phyloP scores from a whole-genome alignment of 305 asterid genomes.

The Euphrasia arctica region DNA sequence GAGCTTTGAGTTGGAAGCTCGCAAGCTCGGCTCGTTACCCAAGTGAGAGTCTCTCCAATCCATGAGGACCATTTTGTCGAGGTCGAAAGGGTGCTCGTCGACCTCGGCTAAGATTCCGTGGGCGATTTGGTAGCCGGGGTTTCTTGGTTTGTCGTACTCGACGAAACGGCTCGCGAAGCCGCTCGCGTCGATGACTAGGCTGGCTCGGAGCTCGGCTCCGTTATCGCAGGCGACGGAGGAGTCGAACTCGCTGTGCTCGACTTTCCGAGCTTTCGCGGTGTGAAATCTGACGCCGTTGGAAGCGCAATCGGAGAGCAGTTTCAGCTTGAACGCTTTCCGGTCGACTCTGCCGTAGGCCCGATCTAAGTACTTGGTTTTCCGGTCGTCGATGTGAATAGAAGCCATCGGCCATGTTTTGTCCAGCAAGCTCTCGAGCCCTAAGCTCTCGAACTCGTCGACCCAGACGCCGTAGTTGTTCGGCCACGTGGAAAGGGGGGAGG shows the following conservation, averaged over 20 bases:
- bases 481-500: slow-evolving; percentile 89
- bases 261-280: slow-evolving; percentile 57
- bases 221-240: slow-evolving; percentile 68
- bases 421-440: slow-evolving; percentile 67
- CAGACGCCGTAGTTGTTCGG: slow-evolving; percentile 90
- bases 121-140: slow-evolving; percentile 76
- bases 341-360: slow-evolving; percentile 75
- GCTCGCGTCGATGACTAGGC: slow-evolving; percentile 82
- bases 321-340: slow-evolving; percentile 54
- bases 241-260: slow-evolving; percentile 67
- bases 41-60: slow-evolving; percentile 95
- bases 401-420: slow-evolving; percentile 74
- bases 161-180: slow-evolving; percentile 60
- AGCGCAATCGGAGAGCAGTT: slow-evolving; percentile 50
- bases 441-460: slow-evolving; percentile 78
- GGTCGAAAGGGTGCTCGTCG: slow-evolving; percentile 74
- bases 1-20: slow-evolving; percentile 38
- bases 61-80: slow-evolving; percentile 89
- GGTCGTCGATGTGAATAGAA: slow-evolving; percentile 51
- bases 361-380: slow-evolving; percentile 56
- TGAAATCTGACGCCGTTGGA: slow-evolving; percentile 56
- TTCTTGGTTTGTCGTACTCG: slow-evolving; percentile 73
- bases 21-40: slow-evolving; percentile 71
- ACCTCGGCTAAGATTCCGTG: slow-evolving; percentile 92
- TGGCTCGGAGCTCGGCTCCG: slow-evolving; percentile 56